phyloP scores from a whole-genome alignment of 805 yeast species.

The Brettanomyces sp. region DNA sequence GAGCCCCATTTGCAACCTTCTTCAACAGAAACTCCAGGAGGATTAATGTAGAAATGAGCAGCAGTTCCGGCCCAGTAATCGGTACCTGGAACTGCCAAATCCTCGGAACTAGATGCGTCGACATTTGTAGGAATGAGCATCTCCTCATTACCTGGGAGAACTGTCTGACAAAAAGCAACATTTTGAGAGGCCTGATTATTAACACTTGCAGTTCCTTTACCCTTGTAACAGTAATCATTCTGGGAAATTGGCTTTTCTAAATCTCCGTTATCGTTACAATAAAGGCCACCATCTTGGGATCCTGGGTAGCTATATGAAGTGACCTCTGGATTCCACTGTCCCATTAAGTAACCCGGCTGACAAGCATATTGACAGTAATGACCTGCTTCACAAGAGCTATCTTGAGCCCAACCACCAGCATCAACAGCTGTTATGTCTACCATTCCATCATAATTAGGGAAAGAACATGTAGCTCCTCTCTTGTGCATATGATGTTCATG shows the following conservation, averaged over 20 bases:
- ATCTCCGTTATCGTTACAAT: conserved; percentile 64
- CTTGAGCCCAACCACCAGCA: conserved; percentile 86
- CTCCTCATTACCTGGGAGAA: conserved; percentile 88
- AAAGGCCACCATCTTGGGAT: conserved; percentile 75
- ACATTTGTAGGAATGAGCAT: conserved; percentile 82
- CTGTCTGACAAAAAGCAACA: conserved; percentile 88
- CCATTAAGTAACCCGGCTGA: conserved; percentile 77
- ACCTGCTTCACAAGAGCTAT: conserved; percentile 66
- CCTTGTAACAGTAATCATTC: conserved; percentile 62
- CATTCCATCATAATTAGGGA: conserved; percentile 60
- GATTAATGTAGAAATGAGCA: conserved; percentile 76
- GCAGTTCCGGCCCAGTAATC: conserved; percentile 82
- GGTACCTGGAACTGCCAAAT: conserved; percentile 77
- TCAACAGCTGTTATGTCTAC: conserved; percentile 60
- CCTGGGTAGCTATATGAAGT: conserved; percentile 70
- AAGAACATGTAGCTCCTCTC: conserved; percentile 35
- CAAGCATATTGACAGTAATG: conserved; percentile 88
- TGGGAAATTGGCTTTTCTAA: conserved; percentile 51
- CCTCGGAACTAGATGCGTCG: conserved; percentile 34
- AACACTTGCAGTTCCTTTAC: conserved; percentile 59
- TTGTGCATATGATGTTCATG: conserved; percentile 4
- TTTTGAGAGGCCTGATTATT: conserved; percentile 44
- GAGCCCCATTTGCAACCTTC: conserved; percentile 87
- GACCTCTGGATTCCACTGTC: conserved; percentile 77
- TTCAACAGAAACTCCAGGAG: conserved; percentile 67